Conservation (phyloP, 2,329 filamentous ascomycete genomes). For the Penicillium sp. region DNA sequence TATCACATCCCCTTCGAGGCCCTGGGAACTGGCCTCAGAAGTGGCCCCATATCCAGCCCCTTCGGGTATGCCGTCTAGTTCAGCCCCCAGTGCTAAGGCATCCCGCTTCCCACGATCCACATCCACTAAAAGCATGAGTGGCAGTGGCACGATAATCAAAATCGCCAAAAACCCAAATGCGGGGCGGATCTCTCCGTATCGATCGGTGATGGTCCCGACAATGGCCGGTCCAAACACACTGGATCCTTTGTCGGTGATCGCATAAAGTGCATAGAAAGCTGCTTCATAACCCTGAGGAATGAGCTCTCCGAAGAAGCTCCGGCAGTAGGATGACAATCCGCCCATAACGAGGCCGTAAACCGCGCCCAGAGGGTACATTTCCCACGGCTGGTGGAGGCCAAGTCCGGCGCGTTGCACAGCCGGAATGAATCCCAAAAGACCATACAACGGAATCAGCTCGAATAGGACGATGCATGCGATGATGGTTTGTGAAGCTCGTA, state of each 20-base stretch:
- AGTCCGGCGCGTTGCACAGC: slow-evolving; percentile 73
- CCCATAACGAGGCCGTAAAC: slow-evolving; percentile 93
- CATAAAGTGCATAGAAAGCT: slow-evolving; percentile 94
- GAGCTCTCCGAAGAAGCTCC: slow-evolving; percentile 87
- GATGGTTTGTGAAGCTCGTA: slow-evolving; percentile 83
- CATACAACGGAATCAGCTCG: slow-evolving; percentile 90
- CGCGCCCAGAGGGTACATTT: slow-evolving; percentile 90
- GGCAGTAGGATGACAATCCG: slow-evolving; percentile 88
- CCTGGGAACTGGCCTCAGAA: background rate
- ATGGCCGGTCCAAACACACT: slow-evolving; percentile 93
- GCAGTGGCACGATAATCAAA: slow-evolving; percentile 81
- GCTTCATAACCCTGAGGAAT: slow-evolving; percentile 94
- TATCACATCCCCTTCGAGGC: background rate
- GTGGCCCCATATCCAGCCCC: slow-evolving; percentile 29
- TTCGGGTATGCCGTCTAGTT: slow-evolving; percentile 37
- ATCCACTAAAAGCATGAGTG: slow-evolving; percentile 81
- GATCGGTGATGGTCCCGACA: slow-evolving; percentile 89
- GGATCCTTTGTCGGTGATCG: slow-evolving; percentile 95
- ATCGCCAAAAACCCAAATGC: slow-evolving; percentile 90
- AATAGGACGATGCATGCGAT: slow-evolving; percentile 88
- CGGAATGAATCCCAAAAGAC: slow-evolving; percentile 82
- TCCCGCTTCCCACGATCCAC: slow-evolving; percentile 76
- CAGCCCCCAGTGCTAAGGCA: slow-evolving; percentile 64
- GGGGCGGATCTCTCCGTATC: slow-evolving; percentile 74
- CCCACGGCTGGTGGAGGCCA: slow-evolving; percentile 91